Base-by-base conservation (phyloP, 1,284 basidiomycete genomes). In the Phylloboletellus chloephorus region DNA sequence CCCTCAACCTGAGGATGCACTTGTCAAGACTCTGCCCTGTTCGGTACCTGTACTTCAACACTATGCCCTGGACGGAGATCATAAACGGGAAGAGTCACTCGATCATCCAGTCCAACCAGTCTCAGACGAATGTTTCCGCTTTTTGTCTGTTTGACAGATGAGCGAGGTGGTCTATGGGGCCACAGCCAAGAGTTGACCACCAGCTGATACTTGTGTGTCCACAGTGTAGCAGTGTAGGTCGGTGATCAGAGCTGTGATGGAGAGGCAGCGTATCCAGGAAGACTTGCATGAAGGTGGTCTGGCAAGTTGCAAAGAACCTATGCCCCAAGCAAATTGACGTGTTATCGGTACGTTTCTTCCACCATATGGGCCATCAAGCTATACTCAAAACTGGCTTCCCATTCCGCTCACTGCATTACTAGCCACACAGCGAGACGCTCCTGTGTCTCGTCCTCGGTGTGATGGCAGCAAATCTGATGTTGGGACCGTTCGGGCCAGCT, bases 101-200 rank as follows among this genome's bases (percentile, higher is more conserved):
- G 67, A 24, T 71, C 64, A 33, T 75, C 69, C 52, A 83, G 82
- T 6, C 67, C 69, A 21, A 49, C 58, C 32, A 86, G 61, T 17
- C 71, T 67, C 25, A 86, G 65, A 41, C 66, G 66, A 23, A 74
- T 58, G 24, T 67, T 69, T 4, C 79, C 76, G 36, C 63, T 68
- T 53, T 70, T 79, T 5, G 76, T 74, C 44, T 75, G 72, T 58
- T 85, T 86, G 38, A 78, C 65, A 50, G 80, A 82, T 41, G 69
- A 68, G 7, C 71, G 71, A 11, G 63, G 53, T 8, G 68, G 66
- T 21, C 73, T 61, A 43, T 44, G 57, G 11, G 66, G 60, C 10
- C 63, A 63, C 26, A 64, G 51, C 21, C 69, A 68, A 25, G 70
- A 69, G n/a, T 69, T 69, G 21, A 78, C 58, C 7, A 73, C 69